Percentiles rank a stretch among this genome's conserved stretches.
Conservation (phyloP, 2,329 filamentous ascomycete species). For the Phialophora macrospora region DNA sequence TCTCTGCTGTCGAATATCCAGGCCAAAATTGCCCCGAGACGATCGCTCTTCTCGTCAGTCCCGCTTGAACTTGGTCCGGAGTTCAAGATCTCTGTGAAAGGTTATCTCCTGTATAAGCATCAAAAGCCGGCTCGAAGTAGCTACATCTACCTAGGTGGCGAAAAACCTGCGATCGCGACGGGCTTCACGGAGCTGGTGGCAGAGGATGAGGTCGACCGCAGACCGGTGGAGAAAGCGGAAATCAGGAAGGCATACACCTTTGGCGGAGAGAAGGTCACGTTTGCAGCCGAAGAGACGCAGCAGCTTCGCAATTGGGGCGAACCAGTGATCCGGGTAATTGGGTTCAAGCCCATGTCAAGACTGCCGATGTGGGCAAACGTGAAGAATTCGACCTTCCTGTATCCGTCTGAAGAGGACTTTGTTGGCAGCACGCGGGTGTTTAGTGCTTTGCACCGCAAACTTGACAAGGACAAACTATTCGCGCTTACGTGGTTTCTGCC, state of each 20-base stretch:
- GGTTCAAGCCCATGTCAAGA: constrained; percentile 81
- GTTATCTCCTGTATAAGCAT: constrained; percentile 84
- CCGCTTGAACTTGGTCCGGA: constrained; percentile 84
- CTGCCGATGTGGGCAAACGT: constrained; percentile 83
- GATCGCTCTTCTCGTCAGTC: constrained; percentile 84
- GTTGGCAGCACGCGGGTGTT: constrained; percentile 93
- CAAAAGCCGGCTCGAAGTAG: constrained; percentile 81
- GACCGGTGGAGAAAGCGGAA: constrained; percentile 77
- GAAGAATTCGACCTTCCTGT: constrained; percentile 88
- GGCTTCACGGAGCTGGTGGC: constrained; percentile 76
- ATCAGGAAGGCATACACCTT: constrained; percentile 95
- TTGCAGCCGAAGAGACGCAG: constrained; percentile 81
- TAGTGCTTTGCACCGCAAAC: constrained; percentile 84
- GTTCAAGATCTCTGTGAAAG: constrained; percentile 86
- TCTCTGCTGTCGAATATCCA: constrained; percentile 86
- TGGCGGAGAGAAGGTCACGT: constrained; percentile 85
- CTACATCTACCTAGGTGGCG: constrained; percentile 87
- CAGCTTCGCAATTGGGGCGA: constrained; percentile 78
- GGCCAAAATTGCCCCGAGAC: constrained; percentile 83
- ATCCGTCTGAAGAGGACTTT: constrained; percentile 87
- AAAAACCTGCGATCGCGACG: constrained; percentile 77
- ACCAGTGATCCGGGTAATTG: constrained; percentile 83
- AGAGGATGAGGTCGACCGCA: constrained; percentile 71
- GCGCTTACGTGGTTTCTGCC: constrained; percentile 89
- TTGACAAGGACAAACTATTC: constrained; percentile 78